Percentiles rank a stretch among this genome's conserved stretches.
phyloP scores from a whole-genome alignment of 345 rosid species.

The Lepidium didymum region DNA sequence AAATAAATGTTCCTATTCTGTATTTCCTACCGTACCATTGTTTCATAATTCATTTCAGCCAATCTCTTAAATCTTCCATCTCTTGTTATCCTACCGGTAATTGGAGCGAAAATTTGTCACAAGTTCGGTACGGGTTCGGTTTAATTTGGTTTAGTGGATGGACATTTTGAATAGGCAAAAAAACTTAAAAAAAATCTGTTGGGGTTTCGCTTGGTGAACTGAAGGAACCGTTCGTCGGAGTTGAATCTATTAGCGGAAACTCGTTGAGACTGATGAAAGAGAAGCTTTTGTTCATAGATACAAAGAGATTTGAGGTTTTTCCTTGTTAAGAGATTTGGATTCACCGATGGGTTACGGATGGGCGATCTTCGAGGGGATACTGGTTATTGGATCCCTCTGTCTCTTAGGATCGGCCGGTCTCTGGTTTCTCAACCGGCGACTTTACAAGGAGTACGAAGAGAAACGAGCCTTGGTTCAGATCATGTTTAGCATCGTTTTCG shows the following conservation, averaged over 20 bases:
- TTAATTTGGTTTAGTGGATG: background rate
- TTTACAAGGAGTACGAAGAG: constrained; percentile 98
- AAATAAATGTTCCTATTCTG: background rate
- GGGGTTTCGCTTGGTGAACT: background rate
- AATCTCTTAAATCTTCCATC: too few relatives aligned
- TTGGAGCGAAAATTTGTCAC: background rate
- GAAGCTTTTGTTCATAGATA: background rate
- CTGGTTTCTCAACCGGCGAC: constrained; percentile 81
- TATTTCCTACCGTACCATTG: background rate
- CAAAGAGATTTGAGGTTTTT: background rate
- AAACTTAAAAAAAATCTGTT: background rate
- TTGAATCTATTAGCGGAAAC: background rate
- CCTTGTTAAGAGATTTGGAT: background rate
- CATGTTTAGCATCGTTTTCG: constrained; percentile 94
- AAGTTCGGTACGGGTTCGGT: background rate
- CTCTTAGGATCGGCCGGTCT: constrained; percentile 85
- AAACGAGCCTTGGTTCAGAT: constrained; percentile 88
- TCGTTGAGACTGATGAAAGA: background rate
- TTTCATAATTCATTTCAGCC: background rate
- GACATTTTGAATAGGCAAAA: background rate
- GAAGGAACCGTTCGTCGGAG: constrained; percentile 1
- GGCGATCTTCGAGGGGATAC: constrained; percentile 66
- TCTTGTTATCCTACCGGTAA: background rate
- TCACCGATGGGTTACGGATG: constrained; percentile 72
- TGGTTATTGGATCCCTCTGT: constrained; percentile 61